Percentiles rank a stretch among this genome's conserved stretches.
These are phyloP conservation scores for Corylus americana DNA, from an alignment of 306 rosid genomes.

Conservation along the genomic window DNA sequence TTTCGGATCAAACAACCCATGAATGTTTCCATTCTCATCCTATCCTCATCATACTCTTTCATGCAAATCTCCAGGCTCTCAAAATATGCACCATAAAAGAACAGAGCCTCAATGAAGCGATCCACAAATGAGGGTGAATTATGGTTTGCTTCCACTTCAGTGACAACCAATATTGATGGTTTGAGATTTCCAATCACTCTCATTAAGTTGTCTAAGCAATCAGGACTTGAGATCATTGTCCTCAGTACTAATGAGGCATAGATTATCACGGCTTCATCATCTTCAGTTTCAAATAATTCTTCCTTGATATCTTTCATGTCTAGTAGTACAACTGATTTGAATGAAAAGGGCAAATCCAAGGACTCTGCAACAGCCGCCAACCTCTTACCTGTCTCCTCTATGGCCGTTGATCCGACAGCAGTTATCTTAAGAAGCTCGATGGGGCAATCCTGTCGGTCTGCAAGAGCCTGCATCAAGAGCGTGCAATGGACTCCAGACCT, in stretches of 20 bases:
- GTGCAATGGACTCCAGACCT: constrained; percentile 58
- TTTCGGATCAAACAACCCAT: constrained; percentile 43
- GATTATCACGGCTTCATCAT: constrained; percentile 52
- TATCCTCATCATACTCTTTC: constrained; percentile 32
- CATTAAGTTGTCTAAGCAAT: constrained; percentile 69
- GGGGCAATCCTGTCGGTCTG: constrained; percentile 37
- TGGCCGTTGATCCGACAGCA: constrained; percentile 43
- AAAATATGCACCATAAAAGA: constrained; percentile 49
- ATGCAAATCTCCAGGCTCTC: constrained; percentile 56
- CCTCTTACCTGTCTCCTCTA: constrained; percentile 53
- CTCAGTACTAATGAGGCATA: constrained; percentile 48
- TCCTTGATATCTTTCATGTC: constrained; percentile 52
- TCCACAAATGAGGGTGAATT: constrained; percentile 64
- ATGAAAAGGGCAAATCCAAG: constrained; percentile 60
- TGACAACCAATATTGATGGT: constrained; percentile 57
- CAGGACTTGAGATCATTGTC: constrained; percentile 49
- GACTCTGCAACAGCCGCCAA: constrained; percentile 54
- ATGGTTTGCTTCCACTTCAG: constrained; percentile 59
- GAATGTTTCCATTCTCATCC: constrained; percentile 35
- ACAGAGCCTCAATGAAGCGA: constrained; percentile 68
- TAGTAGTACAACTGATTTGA: constrained; percentile 38
- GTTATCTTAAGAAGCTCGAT: constrained; percentile 54
- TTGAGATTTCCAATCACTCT: constrained; percentile 47
- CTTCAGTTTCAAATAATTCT: constrained; percentile 43
- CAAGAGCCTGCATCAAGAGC: constrained; percentile 61